Conservation (phyloP, 2,329 filamentous ascomycete species). For the Aureobasidium namibiae region DNA sequence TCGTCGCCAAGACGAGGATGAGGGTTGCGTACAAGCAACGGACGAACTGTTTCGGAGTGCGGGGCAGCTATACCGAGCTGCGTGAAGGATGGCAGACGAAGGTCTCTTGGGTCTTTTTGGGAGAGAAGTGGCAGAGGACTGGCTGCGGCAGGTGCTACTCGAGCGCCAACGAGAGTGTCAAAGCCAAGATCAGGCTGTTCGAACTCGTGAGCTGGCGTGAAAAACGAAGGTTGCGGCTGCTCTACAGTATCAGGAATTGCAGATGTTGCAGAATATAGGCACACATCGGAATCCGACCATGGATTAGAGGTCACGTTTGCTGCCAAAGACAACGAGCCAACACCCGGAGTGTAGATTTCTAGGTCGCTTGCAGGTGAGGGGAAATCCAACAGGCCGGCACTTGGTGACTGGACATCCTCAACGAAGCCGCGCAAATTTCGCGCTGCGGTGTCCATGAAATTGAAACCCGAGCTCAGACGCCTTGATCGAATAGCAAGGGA, state of each 20-base stretch:
- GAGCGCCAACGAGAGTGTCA: conserved; percentile 14
- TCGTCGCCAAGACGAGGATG: conserved; percentile 9
- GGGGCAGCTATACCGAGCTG: conserved; percentile 42
- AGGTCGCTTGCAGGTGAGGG: conserved; percentile 11
- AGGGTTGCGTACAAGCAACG: background rate
- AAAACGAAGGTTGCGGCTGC: background rate
- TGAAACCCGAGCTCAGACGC: conserved; percentile 6
- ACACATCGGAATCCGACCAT: conserved; percentile 1
- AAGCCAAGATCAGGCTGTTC: conserved; percentile 7
- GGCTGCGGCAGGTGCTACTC: conserved; percentile 10
- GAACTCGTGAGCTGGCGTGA: background rate
- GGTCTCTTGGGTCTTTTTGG: conserved; percentile 27
- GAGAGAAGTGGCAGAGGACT: conserved; percentile 4
- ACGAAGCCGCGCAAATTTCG: conserved; percentile 4
- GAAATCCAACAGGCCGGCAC: background rate
- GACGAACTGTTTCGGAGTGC: conserved; percentile 32
- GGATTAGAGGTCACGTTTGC: background rate
- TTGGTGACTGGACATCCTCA: conserved; percentile 5
- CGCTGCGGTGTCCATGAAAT: conserved; percentile 8
- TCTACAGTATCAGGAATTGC: conserved; percentile 1
- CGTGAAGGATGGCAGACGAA: conserved; percentile 48
- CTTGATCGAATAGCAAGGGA: background rate
- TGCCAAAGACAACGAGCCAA: conserved; percentile 2
- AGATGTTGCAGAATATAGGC: background rate
- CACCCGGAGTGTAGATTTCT: conserved; percentile 4